These are phyloP conservation scores for Lipomyces mesembrius DNA, from an alignment of 805 yeast genomes.

Conservation along the genomic window DNA sequence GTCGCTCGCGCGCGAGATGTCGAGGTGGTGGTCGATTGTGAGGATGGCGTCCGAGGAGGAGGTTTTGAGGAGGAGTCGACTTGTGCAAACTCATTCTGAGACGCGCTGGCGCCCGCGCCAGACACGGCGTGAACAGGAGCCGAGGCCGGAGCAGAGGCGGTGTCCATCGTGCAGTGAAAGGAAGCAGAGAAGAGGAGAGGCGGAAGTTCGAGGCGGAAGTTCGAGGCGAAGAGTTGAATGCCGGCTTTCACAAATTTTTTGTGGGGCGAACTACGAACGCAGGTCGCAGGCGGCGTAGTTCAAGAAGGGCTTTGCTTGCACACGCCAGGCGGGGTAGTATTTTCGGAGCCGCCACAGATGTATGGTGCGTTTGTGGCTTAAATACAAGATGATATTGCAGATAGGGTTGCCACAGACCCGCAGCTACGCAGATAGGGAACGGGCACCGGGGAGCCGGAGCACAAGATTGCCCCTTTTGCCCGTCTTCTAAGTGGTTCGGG, in stretches of 20 bases:
- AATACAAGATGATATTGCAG: background rate
- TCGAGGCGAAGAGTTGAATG: background rate
- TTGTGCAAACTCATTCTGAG: conserved; percentile 1
- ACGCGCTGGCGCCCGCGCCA: conserved; percentile 2
- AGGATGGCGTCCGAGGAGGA: background rate
- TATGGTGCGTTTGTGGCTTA: background rate
- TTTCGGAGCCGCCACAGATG: background rate
- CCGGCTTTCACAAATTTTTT: background rate
- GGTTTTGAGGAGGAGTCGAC: conserved; percentile 9
- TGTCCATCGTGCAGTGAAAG: conserved; percentile 2
- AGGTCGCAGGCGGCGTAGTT: background rate
- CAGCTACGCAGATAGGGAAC: background rate
- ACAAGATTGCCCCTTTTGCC: background rate
- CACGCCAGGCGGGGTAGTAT: background rate
- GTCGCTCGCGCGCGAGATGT: background rate
- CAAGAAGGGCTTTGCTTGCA: background rate
- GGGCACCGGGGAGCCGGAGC: background rate
- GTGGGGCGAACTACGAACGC: background rate
- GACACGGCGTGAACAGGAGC: conserved; percentile 10
- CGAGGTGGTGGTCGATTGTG: background rate
- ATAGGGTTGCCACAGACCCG: background rate
- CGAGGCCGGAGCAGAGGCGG: conserved; percentile 7
- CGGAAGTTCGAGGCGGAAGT: conserved; percentile 3
- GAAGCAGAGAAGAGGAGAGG: conserved; percentile 5
- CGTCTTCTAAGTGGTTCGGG: background rate